phyloP scores from a whole-genome alignment of 2,329 filamentous ascomycete genomes.

The Ophiostoma australiae region DNA sequence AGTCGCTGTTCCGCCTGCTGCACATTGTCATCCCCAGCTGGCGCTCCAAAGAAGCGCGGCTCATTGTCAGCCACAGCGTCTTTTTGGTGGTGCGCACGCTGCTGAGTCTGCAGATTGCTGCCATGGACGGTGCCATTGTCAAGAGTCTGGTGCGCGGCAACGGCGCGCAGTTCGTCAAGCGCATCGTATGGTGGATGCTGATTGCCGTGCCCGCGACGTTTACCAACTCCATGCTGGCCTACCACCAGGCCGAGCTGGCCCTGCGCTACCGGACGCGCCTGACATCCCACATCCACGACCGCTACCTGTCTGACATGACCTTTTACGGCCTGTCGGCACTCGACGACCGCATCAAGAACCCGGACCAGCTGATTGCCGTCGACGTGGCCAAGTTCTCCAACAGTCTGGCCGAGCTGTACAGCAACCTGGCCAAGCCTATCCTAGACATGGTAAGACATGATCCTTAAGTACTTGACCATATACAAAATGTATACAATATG shows the following conservation, averaged over 20 bases:
- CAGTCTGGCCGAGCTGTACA: conserved; percentile 89
- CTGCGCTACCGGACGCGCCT: conserved; percentile 88
- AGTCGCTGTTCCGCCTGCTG: conserved; percentile 69
- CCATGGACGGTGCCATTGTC: conserved; percentile 89
- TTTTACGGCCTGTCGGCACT: conserved; percentile 95
- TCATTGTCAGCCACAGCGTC: conserved; percentile 85
- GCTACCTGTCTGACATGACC: conserved; percentile 94
- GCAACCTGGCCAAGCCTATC: conserved; percentile 89
- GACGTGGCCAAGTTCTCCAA: conserved; percentile 96
- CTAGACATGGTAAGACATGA: conserved; percentile 63
- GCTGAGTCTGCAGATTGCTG: conserved; percentile 91
- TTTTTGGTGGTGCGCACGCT: conserved; percentile 87
- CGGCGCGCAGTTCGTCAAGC: conserved; percentile 80
- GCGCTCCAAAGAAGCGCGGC: conserved; percentile 78
- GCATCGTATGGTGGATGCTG: conserved; percentile 96
- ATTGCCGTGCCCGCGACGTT: conserved; percentile 95
- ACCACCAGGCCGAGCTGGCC: conserved; percentile 92
- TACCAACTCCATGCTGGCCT: conserved; percentile 97
- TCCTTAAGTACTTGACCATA: conserved; percentile 36
- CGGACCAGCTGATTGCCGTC: conserved; percentile 93
- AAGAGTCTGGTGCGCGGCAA: conserved; percentile 88
- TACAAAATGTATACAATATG: conserved; percentile 27
- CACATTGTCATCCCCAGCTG: conserved; percentile 87
- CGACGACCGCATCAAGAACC: conserved; percentile 97
- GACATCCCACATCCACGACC: conserved; percentile 91